Conservation (phyloP, 495 filamentous ascomycete species). For the Talaromyces thailandensis region DNA sequence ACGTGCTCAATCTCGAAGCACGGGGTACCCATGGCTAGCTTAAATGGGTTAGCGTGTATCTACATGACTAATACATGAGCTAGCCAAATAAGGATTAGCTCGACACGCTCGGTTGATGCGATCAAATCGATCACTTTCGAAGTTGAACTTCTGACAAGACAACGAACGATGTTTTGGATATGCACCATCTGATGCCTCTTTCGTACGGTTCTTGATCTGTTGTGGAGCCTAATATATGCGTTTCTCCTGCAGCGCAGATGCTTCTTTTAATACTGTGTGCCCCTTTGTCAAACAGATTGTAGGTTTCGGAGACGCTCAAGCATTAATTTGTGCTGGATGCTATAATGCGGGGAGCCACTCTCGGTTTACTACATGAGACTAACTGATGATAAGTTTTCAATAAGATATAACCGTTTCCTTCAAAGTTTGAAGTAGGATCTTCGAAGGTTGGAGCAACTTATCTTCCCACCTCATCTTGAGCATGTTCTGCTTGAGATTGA, state of each 20-base stretch:
- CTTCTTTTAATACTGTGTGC: not conserved
- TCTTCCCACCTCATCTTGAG: not conserved
- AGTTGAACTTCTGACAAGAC: not conserved
- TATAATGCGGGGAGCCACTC: not conserved
- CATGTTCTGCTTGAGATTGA: not conserved
- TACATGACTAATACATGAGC: not conserved
- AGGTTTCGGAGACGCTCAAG: not conserved
- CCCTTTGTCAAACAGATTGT: not conserved
- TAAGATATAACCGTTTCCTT: not conserved
- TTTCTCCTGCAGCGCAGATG: not conserved
- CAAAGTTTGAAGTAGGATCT: not conserved
- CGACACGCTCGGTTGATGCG: not conserved
- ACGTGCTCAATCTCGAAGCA: constrained; percentile 2
- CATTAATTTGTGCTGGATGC: not conserved
- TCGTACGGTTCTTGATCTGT: not conserved
- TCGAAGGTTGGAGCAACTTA: not conserved
- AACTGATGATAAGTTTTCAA: not conserved
- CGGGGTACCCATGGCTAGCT: not conserved
- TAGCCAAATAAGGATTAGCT: not conserved
- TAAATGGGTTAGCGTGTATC: not conserved
- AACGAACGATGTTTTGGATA: not conserved
- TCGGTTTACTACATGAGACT: not conserved
- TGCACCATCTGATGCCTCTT: not conserved
- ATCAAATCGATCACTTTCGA: not conserved
- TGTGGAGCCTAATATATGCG: not conserved